Percentiles rank a stretch among this genome's conserved stretches.
These are phyloP conservation scores for Arthrobotrys conoides DNA, from an alignment of 2,329 filamentous ascomycete genomes.

Conservation along the genomic window DNA sequence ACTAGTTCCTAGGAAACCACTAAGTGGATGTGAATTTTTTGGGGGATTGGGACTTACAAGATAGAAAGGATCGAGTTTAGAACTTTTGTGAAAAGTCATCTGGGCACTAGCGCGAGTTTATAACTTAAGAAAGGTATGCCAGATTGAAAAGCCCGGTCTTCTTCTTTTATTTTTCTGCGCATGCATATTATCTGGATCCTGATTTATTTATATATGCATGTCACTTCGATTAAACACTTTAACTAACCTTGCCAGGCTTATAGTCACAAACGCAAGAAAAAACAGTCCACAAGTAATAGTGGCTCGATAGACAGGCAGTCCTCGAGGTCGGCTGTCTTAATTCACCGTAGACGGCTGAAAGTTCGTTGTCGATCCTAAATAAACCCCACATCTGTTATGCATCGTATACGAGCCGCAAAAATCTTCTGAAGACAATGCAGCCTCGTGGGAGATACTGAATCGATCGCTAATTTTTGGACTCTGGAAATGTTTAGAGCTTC, in stretches of 20 bases:
- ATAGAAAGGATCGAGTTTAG: neutral
- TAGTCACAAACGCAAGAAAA: neutral
- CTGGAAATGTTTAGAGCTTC: slow-evolving; percentile 35
- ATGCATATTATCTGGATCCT: neutral
- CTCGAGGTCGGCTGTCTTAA: slow-evolving; percentile 9
- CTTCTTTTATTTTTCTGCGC: neutral
- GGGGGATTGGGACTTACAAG: neutral
- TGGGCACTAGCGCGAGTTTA: neutral
- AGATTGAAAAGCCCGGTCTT: neutral
- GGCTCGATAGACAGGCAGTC: neutral
- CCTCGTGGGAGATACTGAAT: neutral
- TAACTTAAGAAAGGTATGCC: neutral
- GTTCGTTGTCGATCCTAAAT: neutral
- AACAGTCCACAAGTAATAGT: neutral
- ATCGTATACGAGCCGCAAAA: neutral
- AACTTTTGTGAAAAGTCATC: neutral
- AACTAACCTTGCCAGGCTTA: neutral
- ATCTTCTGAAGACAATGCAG: neutral
- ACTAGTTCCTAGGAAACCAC: neutral
- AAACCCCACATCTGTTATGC: neutral
- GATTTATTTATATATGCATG: neutral
- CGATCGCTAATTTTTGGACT: neutral
- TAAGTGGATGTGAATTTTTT: neutral
- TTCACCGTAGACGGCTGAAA: slow-evolving; percentile 21
- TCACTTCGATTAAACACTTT: neutral